These are phyloP conservation scores for Dictyostelium firmibasis DNA, from an alignment of 78 protist genomes.

Conservation along the genomic window DNA sequence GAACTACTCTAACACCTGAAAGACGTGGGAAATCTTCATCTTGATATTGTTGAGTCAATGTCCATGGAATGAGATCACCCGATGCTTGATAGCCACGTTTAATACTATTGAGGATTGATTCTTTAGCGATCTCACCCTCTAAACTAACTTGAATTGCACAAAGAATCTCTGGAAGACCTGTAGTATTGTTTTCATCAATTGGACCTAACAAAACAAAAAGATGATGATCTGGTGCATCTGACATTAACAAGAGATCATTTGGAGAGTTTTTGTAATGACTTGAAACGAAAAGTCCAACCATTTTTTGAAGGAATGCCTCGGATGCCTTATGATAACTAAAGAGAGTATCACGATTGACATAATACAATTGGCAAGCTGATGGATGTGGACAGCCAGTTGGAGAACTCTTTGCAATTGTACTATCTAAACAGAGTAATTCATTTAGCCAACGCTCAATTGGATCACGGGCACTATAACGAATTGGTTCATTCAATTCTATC, in stretches of 20 bases:
- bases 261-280: conserved; percentile 99
- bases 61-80: conserved; percentile 99
- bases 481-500: conserved; percentile 96
- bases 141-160: conserved; percentile 95
- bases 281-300: conserved; percentile 97
- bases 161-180: conserved; percentile 94
- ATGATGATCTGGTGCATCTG: conserved; percentile 99
- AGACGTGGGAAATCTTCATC: conserved; percentile 95
- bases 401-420: conserved; percentile 8
- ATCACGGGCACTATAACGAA: conserved; percentile 87
- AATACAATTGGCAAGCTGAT: conserved; percentile 93
- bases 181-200: conserved; percentile 22
- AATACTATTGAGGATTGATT: conserved; percentile 65
- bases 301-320: conserved; percentile 95
- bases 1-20: conserved; percentile 97
- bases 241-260: conserved; percentile 98
- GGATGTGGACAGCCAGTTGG: conserved; percentile 93
- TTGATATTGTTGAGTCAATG: conserved; percentile 95
- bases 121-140: conserved; percentile 95
- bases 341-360: conserved; percentile 98
- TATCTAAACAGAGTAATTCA: conserved; percentile 96
- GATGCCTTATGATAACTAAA: conserved; percentile 97
- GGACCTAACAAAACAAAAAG: conserved; percentile 97
- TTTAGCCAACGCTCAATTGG: conserved; percentile 94
- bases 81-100: conserved; percentile 86